Conservation (phyloP, 75 land plant species). For the Ceratopteris richardii region DNA sequence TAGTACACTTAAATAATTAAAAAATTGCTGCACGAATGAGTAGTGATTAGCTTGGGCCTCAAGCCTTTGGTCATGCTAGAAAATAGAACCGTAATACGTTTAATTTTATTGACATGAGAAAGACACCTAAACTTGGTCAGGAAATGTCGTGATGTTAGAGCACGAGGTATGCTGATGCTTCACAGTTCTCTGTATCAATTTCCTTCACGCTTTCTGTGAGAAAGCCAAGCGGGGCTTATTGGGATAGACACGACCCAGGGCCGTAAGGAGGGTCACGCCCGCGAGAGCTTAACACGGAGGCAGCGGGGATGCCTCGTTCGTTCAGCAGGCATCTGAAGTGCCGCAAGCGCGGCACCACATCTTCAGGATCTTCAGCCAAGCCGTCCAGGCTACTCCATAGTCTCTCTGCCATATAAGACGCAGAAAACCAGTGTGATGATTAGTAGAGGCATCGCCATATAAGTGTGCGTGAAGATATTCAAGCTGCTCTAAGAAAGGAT, state of each 20-base stretch:
- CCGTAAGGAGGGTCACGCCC: constrained; percentile 37
- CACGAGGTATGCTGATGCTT: no score
- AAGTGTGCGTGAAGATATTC: neutral
- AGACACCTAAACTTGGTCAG: no score
- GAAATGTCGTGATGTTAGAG: no score
- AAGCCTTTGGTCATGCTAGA: no score
- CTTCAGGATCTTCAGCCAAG: constrained; percentile 34
- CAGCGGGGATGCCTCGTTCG: constrained; percentile 75
- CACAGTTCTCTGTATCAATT: no score
- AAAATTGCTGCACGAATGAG: no score
- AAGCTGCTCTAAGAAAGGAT: neutral
- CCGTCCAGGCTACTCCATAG: constrained; percentile 61
- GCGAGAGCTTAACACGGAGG: constrained; percentile 26
- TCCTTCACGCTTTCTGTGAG: no score
- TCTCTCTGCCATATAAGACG: constrained; percentile 39
- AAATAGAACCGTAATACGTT: no score
- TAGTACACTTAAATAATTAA: no score
- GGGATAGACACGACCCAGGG: constrained; percentile 52
- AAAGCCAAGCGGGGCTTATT: constrained; percentile 20
- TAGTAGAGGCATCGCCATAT: neutral
- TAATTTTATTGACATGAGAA: no score
- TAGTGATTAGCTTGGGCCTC: no score
- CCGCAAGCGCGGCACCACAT: constrained; percentile 37
- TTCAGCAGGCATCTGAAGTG: constrained; percentile 75
- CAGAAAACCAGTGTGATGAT: neutral